These are phyloP conservation scores for Fomitopsis palustris DNA, from an alignment of 1,284 basidiomycete genomes.

Conservation along the genomic window DNA sequence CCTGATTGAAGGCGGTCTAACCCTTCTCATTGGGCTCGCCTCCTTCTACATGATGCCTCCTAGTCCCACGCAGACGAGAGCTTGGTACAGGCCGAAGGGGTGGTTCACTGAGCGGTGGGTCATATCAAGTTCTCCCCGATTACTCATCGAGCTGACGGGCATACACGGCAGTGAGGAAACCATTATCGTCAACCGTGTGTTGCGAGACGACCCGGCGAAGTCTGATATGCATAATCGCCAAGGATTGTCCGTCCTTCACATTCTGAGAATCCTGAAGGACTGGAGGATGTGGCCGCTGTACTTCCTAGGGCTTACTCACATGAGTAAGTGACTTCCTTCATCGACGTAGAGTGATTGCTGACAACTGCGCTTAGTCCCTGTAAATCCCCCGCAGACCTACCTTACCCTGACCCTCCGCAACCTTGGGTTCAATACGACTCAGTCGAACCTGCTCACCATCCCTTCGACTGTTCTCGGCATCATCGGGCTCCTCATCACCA, in stretches of 20 bases:
- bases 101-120: conserved; percentile 65
- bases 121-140: background rate
- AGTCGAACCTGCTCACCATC: conserved; percentile 60
- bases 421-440: conserved; percentile 59
- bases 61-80: conserved; percentile 63
- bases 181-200: conserved; percentile 50
- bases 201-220: conserved; percentile 71
- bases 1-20: conserved; percentile 52
- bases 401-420: conserved; percentile 59
- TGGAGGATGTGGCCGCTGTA: conserved; percentile 74
- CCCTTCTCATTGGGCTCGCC: conserved; percentile 52
- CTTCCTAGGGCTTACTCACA: conserved; percentile 40
- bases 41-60: conserved; percentile 72
- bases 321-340: conserved; percentile 22
- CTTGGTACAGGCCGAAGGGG: conserved; percentile 64
- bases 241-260: conserved; percentile 50
- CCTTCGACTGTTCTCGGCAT: conserved; percentile 39
- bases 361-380: conserved; percentile 36
- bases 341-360: background rate
- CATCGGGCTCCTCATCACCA: conserved; percentile 39
- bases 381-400: conserved; percentile 48
- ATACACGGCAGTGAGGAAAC: conserved; percentile 28
- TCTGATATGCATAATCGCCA: conserved; percentile 80
- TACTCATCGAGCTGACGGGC: background rate
- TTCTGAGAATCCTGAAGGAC: conserved; percentile 57